A percentile compares a stretch with the other conserved stretches of the same genome.
These are phyloP conservation scores for Alnus rubra DNA, from an alignment of 306 rosid species.

Conservation along the genomic window DNA sequence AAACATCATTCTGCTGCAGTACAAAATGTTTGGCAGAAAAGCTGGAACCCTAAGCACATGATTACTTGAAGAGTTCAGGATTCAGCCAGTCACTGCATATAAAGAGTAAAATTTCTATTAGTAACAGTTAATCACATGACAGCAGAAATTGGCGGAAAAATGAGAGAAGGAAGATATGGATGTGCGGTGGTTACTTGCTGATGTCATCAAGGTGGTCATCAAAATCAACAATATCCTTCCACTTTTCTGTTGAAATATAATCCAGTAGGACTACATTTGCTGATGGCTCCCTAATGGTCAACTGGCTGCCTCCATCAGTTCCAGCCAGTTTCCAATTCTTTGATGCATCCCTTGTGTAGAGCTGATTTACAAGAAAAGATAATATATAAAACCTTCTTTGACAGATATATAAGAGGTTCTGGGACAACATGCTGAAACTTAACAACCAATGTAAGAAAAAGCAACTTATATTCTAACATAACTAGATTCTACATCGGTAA, in stretches of 20 bases:
- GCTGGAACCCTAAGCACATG: constrained; percentile 9
- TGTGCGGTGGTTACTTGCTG: constrained; percentile 62
- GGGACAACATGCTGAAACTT: not conserved
- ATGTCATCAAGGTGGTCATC: constrained; percentile 97
- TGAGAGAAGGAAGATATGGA: not conserved
- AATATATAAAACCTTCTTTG: not conserved
- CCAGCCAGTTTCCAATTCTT: constrained; percentile 80
- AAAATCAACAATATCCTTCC: constrained; percentile 76
- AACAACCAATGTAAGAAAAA: not conserved
- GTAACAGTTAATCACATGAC: not conserved
- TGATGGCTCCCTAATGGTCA: constrained; percentile 72
- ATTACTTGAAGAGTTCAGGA: constrained; percentile 83
- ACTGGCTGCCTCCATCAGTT: constrained; percentile 59
- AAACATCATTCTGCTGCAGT: constrained; percentile 26
- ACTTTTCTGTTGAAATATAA: constrained; percentile 73
- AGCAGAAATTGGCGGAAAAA: not conserved
- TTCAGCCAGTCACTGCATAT: constrained; percentile 87
- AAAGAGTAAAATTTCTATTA: not conserved
- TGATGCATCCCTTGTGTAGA: constrained; percentile 76
- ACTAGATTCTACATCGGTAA: not conserved
- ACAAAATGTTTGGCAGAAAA: constrained; percentile 17
- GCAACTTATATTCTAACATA: not conserved
- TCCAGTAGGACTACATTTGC: constrained; percentile 82
- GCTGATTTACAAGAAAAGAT: constrained; percentile 48
- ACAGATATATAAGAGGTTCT: not conserved